phyloP scores from a whole-genome alignment of 495 filamentous ascomycete species.

The Hypoxylon perforatum region DNA sequence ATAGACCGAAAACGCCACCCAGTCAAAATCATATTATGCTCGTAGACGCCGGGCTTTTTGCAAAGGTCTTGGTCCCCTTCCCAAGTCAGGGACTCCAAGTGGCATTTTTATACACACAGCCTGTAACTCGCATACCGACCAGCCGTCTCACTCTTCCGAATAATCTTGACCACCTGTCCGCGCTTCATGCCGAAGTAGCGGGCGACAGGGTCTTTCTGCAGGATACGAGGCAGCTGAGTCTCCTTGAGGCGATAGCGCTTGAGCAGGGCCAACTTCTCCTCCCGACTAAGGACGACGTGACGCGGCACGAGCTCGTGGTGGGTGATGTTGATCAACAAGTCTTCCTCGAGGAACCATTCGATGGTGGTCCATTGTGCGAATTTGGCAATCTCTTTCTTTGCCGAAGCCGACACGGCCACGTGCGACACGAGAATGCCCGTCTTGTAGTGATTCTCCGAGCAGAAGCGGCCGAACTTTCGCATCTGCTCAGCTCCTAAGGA shows the following conservation, averaged over 20 bases:
- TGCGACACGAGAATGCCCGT: constrained; percentile 89
- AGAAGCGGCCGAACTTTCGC: constrained; percentile 84
- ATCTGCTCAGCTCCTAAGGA: constrained; percentile 91
- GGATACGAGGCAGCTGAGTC: constrained; percentile 92
- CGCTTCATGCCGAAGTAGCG: constrained; percentile 90
- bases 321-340: constrained; percentile 97
- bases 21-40: constrained; percentile 40
- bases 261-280: constrained; percentile 86
- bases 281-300: constrained; percentile 87
- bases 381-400: constrained; percentile 81
- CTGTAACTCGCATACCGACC: constrained; percentile 82
- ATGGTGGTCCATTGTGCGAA: constrained; percentile 77
- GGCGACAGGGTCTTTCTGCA: constrained; percentile 90
- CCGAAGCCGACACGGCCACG: constrained; percentile 82
- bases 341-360: constrained; percentile 94
- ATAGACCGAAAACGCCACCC: constrained; percentile 35
- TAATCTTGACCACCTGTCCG: constrained; percentile 98
- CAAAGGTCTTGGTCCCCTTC: constrained; percentile 4
- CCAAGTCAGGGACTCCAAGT: constrained; percentile 13
- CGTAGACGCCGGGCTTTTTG: constrained; percentile 34
- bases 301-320: constrained; percentile 96
- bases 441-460: constrained; percentile 79
- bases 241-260: constrained; percentile 95
- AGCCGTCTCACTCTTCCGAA: constrained; percentile 81
- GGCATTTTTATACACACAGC: constrained; percentile 60